Evolutionary conservation across 1,139 yeast genomes (phyloP), one percentile per base, ranked within the genome.

Genomic region (Yamadazyma sp.): DNA sequence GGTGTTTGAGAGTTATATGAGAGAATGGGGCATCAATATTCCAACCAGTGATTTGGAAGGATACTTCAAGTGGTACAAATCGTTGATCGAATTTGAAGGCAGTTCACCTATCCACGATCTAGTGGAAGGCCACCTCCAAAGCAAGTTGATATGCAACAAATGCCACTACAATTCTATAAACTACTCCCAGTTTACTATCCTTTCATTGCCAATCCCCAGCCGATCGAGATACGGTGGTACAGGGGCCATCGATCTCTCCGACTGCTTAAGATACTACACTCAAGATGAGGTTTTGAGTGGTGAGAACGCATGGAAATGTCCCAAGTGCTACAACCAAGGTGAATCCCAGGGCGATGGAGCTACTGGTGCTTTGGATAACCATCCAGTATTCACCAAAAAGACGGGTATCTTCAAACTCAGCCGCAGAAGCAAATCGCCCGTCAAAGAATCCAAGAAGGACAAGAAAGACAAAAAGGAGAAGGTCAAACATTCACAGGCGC

Each of bases 221-320:
- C 7, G 31, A 7, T 18, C 31, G 8, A 27, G 29, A n/a, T 22
- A 27, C 18, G 37, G 37, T 7, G 27, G 27, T 10, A 34, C 14
- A 25, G 53, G 56, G 26, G 48, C 66, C 5, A 69, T 73, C 15
- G 69, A 75, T 38, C 57, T 81, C 37, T 77, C 79, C 31, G 84
- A 81, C 46, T 85, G 94, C 53, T 73, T 85, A 41, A 69, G 75
- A 33, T 74, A 81, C 56, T 84, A 80, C 55, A 81, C 85, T 0
- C 76, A 76, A 44, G 87, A 84, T 44, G 94, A 85, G 57, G 59
- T 81, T 1, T 61, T 85, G 38, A 73, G 78, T 9, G 88, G 86
- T 14, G 89, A 83, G 23, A 83, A 85, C 58, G 84, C 87, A 7
- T 85, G 94, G 94, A 72, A 77, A 45, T 85, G 94, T 62, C 87